A percentile compares a stretch with the other conserved stretches of the same genome.
phyloP scores from a whole-genome alignment of 2,329 filamentous ascomycete genomes.

The Chaetomium globosum region DNA sequence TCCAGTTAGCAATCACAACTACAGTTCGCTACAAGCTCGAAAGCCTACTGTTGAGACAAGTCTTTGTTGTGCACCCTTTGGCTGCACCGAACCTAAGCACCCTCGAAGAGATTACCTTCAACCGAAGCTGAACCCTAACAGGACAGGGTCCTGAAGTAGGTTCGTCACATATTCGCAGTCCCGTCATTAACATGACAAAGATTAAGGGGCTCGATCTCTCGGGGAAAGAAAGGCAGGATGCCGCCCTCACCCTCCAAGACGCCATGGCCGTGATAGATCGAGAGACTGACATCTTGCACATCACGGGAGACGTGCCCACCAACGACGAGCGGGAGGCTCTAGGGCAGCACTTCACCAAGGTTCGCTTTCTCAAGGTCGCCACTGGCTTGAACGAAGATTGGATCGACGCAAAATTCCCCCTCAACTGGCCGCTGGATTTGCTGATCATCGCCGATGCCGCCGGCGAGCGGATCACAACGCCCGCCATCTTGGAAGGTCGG shows the following conservation, averaged over 20 bases:
- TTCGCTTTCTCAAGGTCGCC: conserved; percentile 10
- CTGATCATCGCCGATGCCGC: conserved; percentile 11
- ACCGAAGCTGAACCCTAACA: too few relatives aligned
- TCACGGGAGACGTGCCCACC: conserved; percentile 11
- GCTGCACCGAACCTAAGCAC: too few relatives aligned
- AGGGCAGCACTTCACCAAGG: conserved; percentile 9
- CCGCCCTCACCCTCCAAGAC: background rate
- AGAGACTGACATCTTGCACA: conserved; percentile 11
- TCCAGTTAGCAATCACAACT: too few relatives aligned
- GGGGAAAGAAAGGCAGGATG: background rate
- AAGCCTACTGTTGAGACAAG: too few relatives aligned
- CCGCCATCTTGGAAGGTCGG: conserved; percentile 16
- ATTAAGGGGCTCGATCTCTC: background rate
- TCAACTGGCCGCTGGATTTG: conserved; percentile 22
- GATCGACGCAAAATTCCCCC: conserved; percentile 18
- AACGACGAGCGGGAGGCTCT: conserved; percentile 18
- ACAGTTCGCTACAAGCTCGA: too few relatives aligned
- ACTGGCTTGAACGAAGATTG: conserved; percentile 18
- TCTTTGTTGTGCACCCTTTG: too few relatives aligned
- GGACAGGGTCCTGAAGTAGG: too few relatives aligned
- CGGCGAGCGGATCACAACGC: conserved; percentile 10
- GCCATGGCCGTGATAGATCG: conserved; percentile 9
- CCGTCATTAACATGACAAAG: conserved; percentile 4
- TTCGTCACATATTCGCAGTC: too few relatives aligned
- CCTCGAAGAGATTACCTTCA: too few relatives aligned